Conservation (phyloP, 805 yeast genomes). For the Ogataea trehaloabstinens region DNA sequence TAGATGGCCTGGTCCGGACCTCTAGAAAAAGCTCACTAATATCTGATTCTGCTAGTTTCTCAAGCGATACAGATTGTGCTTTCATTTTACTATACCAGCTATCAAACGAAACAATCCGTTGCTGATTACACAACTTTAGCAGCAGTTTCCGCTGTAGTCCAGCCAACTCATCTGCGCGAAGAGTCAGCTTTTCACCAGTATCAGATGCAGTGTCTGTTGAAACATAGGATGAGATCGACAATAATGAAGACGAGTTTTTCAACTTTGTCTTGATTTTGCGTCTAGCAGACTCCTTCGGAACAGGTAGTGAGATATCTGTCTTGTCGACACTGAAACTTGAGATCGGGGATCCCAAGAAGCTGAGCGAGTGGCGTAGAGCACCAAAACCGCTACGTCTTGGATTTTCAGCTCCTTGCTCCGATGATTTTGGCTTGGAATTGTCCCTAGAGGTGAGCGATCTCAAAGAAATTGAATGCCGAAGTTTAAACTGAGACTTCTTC, state of each 20-base stretch:
- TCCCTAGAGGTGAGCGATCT: slow-evolving; percentile 24
- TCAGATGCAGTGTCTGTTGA: slow-evolving; percentile 10
- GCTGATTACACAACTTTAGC: slow-evolving; percentile 35
- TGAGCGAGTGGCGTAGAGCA: slow-evolving; percentile 18
- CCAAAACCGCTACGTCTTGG: slow-evolving; percentile 9
- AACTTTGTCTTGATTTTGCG: slow-evolving; percentile 54
- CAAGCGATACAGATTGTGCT: slow-evolving; percentile 23
- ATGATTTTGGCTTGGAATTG: slow-evolving; percentile 14
- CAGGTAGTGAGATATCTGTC: slow-evolving; percentile 55
- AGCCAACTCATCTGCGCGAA: slow-evolving; percentile 36
- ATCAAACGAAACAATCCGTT: slow-evolving; percentile 31
- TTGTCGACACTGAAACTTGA: slow-evolving; percentile 24
- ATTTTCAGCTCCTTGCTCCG: background rate
- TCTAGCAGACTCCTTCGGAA: slow-evolving; percentile 53
- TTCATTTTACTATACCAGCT: slow-evolving; percentile 27
- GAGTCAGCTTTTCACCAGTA: slow-evolving; percentile 23
- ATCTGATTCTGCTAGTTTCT: slow-evolving; percentile 46
- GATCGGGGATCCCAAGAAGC: slow-evolving; percentile 23
- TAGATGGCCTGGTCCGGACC: slow-evolving; percentile 22
- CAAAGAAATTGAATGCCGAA: slow-evolving; percentile 31
- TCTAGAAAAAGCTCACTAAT: slow-evolving; percentile 43
- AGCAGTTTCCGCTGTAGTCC: slow-evolving; percentile 31
- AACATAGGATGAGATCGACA: slow-evolving; percentile 37
- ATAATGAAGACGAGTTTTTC: slow-evolving; percentile 47
- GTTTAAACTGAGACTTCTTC: slow-evolving; percentile 22